These are phyloP conservation scores for Ehretia macrophylla DNA, from an alignment of 257 asterid species.

Conservation along the genomic window DNA sequence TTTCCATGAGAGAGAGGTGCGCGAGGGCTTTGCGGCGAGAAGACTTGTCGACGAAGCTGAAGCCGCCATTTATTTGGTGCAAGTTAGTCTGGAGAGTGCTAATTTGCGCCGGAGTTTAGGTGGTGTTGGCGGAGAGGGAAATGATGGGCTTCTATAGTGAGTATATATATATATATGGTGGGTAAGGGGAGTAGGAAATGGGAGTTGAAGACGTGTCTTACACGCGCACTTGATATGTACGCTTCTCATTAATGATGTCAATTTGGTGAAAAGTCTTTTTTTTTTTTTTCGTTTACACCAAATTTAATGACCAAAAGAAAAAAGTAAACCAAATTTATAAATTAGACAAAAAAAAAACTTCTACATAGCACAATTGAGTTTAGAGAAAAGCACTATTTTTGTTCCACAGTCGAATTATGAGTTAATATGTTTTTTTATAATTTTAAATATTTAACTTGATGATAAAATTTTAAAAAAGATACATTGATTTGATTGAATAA, in stretches of 20 bases:
- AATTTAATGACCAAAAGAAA: too few species aligned
- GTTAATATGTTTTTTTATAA: too few species aligned
- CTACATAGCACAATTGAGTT: too few species aligned
- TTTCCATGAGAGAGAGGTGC: slow-evolving; percentile 1
- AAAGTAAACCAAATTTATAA: too few species aligned
- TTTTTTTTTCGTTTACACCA: too few species aligned
- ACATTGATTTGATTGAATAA: too few species aligned
- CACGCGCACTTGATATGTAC: neutral
- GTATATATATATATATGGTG: too few species aligned
- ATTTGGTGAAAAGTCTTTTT: neutral
- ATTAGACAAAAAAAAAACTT: too few species aligned
- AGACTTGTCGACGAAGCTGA: neutral
- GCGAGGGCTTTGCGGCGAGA: neutral
- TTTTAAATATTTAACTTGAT: too few species aligned
- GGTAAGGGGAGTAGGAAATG: neutral
- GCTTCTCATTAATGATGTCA: neutral
- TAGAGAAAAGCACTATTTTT: too few species aligned
- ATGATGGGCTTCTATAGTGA: neutral
- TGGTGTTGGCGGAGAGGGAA: neutral
- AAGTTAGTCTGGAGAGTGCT: neutral
- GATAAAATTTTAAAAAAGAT: too few species aligned
- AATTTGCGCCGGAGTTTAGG: neutral
- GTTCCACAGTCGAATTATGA: too few species aligned
- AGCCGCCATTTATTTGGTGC: neutral
- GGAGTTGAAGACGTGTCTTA: neutral